A percentile compares a stretch with the other conserved stretches of the same genome.
phyloP scores from a whole-genome alignment of 805 yeast species.

The Candida morakotiae region DNA sequence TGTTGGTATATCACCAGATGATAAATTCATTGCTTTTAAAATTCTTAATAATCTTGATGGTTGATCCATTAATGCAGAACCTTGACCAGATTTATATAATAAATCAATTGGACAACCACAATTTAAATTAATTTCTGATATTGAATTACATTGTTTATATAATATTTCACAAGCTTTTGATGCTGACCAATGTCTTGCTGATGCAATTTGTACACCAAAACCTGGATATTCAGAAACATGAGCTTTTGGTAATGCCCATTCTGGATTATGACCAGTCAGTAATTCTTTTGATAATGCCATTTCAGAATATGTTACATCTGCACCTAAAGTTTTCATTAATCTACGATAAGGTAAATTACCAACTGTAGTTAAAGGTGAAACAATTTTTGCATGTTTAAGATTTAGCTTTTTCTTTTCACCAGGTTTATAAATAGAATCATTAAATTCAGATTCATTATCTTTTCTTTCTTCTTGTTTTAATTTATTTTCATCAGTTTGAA shows the following conservation, averaged over 20 bases:
- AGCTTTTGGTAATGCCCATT: constrained; percentile 96
- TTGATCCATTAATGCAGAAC: constrained; percentile 87
- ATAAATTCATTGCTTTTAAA: constrained; percentile 82
- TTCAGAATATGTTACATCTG: constrained; percentile 90
- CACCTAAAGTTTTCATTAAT: constrained; percentile 84
- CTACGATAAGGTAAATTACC: constrained; percentile 96
- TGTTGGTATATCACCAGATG: constrained; percentile 85
- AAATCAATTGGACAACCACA: constrained; percentile 98
- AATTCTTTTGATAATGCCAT: constrained; percentile 90
- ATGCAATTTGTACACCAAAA: constrained; percentile 91
- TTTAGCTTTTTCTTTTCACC: constrained; percentile 78
- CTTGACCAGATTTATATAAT: constrained; percentile 92
- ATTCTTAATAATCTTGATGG: constrained; percentile 78
- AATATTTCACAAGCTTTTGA: constrained; percentile 86
- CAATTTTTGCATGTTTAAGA: constrained; percentile 70
- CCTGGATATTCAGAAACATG: constrained; percentile 80
- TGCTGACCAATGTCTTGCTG: constrained; percentile 90
- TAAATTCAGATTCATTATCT: constrained; percentile 46
- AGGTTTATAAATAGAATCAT: constrained; percentile 73
- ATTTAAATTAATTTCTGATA: constrained; percentile 85
- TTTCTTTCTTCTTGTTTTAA: constrained; percentile 33
- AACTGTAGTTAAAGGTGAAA: constrained; percentile 95
- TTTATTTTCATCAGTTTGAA: constrained; percentile 37
- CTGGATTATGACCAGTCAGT: constrained; percentile 85
- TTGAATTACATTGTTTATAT: constrained; percentile 49